Percentiles rank a stretch among this genome's conserved stretches.
Evolutionary conservation across 805 yeast genomes (phyloP).

Genomic region (Candida orba): DNA sequence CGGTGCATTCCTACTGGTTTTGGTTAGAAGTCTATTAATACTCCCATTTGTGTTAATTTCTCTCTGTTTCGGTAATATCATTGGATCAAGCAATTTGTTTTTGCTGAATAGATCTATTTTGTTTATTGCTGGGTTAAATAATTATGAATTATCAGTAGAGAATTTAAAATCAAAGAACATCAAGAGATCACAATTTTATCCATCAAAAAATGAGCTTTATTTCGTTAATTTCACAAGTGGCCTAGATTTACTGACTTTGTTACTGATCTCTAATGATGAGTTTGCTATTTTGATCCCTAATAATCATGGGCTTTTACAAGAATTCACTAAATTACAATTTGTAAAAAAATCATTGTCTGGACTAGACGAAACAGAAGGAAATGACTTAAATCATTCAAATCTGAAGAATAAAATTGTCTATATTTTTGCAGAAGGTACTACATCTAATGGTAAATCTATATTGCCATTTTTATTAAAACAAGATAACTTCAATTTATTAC

Average conservation of each 20-base stretch:
- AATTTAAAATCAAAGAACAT: conserved; percentile 14
- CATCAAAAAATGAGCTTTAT: conserved; percentile 33
- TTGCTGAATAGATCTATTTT: conserved; percentile 14
- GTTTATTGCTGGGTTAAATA: conserved; percentile 10
- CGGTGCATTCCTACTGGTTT: conserved; percentile 17
- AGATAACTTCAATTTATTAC: conserved; percentile 15
- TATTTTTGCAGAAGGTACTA: conserved; percentile 72
- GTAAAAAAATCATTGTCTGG: conserved; percentile 14
- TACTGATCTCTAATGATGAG: conserved; percentile 21
- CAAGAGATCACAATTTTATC: conserved; percentile 23
- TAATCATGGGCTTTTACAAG: conserved; percentile 23
- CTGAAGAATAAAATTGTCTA: conserved; percentile 39
- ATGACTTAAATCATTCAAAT: conserved; percentile 12
- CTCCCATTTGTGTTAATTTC: conserved; percentile 24
- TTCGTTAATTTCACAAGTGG: conserved; percentile 44
- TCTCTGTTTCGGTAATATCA: conserved; percentile 7
- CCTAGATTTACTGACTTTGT: conserved; percentile 36
- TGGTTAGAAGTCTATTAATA: conserved; percentile 12
- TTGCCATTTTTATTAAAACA: conserved; percentile 43
- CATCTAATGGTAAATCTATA: conserved; percentile 76
- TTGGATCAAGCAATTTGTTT: not conserved
- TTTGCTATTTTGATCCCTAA: conserved; percentile 31
- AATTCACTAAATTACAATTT: conserved; percentile 25
- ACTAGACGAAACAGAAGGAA: not conserved
- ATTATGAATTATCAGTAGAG: conserved; percentile 16